phyloP scores from a whole-genome alignment of 2,329 filamentous ascomycete species.

The Xylaria sp. region DNA sequence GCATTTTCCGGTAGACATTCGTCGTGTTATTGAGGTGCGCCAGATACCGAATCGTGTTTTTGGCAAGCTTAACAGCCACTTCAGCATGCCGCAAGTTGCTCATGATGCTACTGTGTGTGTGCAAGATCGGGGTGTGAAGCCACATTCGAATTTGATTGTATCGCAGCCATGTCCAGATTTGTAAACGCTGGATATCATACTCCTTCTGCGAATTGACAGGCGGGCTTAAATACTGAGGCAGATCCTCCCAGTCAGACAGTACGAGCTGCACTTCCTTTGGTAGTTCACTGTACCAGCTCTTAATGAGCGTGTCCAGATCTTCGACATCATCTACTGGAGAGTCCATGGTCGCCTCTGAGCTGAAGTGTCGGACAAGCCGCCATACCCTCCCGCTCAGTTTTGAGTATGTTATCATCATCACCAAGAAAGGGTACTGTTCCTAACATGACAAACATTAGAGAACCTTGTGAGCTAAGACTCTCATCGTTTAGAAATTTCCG shows the following conservation, averaged over 20 bases:
- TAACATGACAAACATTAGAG: conserved; percentile 38
- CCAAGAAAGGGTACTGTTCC: conserved; percentile 71
- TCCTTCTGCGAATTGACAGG: conserved; percentile 52
- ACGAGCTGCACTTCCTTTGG: conserved; percentile 58
- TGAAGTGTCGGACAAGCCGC: conserved; percentile 75
- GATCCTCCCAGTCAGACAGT: conserved; percentile 63
- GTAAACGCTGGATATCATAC: conserved; percentile 73
- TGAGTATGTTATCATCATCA: conserved; percentile 84
- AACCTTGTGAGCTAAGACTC: not conserved
- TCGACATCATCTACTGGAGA: conserved; percentile 77
- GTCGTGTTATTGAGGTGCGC: conserved; percentile 73
- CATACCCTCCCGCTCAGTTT: conserved; percentile 85
- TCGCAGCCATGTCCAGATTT: conserved; percentile 83
- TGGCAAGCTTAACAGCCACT: conserved; percentile 74
- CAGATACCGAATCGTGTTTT: conserved; percentile 76
- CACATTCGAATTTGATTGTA: conserved; percentile 90
- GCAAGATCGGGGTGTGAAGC: conserved; percentile 85
- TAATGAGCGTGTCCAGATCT: conserved; percentile 79
- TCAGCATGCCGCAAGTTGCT: conserved; percentile 75
- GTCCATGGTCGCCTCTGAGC: conserved; percentile 64
- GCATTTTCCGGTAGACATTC: conserved; percentile 72
- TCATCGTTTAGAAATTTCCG: not conserved
- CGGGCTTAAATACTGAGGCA: conserved; percentile 39
- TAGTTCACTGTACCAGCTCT: conserved; percentile 84
- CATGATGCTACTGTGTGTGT: conserved; percentile 83